Conservation (phyloP, 768 basidiomycete species). For the Termitomyces sp. region DNA sequence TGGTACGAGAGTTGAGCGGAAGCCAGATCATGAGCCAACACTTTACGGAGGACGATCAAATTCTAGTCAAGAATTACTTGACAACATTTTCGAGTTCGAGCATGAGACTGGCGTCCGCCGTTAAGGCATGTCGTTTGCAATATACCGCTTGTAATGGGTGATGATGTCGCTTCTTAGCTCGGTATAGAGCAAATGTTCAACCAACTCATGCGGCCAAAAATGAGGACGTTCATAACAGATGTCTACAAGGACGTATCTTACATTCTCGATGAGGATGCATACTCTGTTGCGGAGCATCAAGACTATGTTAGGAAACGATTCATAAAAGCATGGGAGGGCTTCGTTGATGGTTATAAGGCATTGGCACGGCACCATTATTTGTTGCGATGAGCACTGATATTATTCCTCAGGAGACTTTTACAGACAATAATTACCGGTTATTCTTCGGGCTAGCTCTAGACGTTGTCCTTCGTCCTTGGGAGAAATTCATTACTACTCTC, state of each 20-base stretch:
- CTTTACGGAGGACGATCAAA: constrained; percentile 57
- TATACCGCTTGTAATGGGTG: not conserved
- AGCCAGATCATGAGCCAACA: constrained; percentile 58
- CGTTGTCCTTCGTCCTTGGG: constrained; percentile 91
- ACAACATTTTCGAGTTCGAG: constrained; percentile 48
- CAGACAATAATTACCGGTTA: constrained; percentile 80
- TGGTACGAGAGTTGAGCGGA: constrained; percentile 59
- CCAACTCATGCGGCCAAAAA: constrained; percentile 82
- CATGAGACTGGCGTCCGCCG: constrained; percentile 61
- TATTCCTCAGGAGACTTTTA: constrained; percentile 67
- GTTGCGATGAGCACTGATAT: not conserved
- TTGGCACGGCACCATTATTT: not conserved
- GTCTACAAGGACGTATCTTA: constrained; percentile 90
- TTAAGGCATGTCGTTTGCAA: constrained; percentile 49
- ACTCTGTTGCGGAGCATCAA: constrained; percentile 77
- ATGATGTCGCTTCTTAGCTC: constrained; percentile 34
- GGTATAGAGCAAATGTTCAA: constrained; percentile 95
- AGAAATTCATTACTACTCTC: constrained; percentile 75
- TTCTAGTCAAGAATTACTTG: constrained; percentile 42
- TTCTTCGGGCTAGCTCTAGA: constrained; percentile 87
- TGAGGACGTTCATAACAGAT: constrained; percentile 81
- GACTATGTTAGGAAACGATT: constrained; percentile 90
- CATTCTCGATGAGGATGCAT: constrained; percentile 83
- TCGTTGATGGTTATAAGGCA: constrained; percentile 88
- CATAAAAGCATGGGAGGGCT: constrained; percentile 78